These are phyloP conservation scores for Pichia insulana DNA, from an alignment of 805 yeast genomes.

Conservation along the genomic window DNA sequence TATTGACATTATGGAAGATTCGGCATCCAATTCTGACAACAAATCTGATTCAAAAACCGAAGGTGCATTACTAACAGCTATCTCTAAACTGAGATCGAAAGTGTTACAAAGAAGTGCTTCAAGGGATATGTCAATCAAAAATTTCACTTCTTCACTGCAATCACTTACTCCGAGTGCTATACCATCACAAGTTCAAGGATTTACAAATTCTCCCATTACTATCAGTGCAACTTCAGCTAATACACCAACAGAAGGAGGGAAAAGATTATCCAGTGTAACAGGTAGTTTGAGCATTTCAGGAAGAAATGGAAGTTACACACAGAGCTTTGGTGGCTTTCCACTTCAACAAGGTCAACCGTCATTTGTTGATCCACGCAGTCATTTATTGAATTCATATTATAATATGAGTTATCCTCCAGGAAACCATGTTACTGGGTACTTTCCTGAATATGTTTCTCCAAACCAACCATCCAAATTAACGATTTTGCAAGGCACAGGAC, in stretches of 20 bases:
- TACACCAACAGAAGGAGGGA: too few species aligned
- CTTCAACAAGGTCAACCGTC: constrained; percentile 3
- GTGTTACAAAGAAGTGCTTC: constrained; percentile 26
- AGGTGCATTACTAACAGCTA: constrained; percentile 10
- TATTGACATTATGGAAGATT: constrained; percentile 30
- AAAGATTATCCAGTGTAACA: constrained; percentile 1
- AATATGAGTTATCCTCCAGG: background rate
- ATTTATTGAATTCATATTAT: constrained; percentile 14
- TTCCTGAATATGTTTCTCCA: constrained; percentile 8
- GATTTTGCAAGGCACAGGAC: background rate
- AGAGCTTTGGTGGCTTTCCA: background rate
- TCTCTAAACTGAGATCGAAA: constrained; percentile 22
- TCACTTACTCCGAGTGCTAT: background rate
- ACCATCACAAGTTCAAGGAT: background rate
- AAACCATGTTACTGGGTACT: constrained; percentile 1
- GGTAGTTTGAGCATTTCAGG: background rate
- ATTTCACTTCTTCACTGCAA: constrained; percentile 12
- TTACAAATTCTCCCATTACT: background rate
- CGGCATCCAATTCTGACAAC: constrained; percentile 7
- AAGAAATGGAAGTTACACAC: background rate
- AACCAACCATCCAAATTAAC: background rate
- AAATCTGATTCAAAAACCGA: constrained; percentile 1
- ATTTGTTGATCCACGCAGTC: constrained; percentile 12
- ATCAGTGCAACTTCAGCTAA: background rate
- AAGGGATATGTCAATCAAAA: constrained; percentile 25